These are phyloP conservation scores for Starmerella ratchasimensis DNA, from an alignment of 805 yeast genomes.

Conservation along the genomic window DNA sequence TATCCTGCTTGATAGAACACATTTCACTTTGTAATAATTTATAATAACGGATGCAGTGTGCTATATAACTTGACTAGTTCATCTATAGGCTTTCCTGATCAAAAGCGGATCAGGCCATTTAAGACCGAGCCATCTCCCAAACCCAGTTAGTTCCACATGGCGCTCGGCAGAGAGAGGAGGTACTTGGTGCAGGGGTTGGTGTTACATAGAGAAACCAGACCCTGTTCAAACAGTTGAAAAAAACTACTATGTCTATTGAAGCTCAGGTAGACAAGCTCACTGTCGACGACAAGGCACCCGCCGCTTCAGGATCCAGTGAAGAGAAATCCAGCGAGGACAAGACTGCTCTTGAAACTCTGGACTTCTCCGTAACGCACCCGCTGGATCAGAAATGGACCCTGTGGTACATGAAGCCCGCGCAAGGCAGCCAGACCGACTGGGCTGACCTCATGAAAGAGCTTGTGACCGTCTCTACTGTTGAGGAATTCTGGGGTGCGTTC, in stretches of 20 bases:
- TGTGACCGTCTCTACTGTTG: constrained; percentile 83
- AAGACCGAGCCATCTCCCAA: too few species aligned
- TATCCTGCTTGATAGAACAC: too few species aligned
- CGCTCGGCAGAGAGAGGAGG: too few species aligned
- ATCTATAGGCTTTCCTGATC: too few species aligned
- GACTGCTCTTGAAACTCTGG: constrained; percentile 44
- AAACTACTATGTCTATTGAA: constrained; percentile 9
- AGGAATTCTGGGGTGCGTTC: constrained; percentile 97
- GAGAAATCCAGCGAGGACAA: constrained; percentile 9
- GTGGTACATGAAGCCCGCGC: constrained; percentile 94
- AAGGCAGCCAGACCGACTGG: constrained; percentile 69
- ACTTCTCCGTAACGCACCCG: constrained; percentile 71
- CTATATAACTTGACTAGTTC: too few species aligned
- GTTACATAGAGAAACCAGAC: too few species aligned
- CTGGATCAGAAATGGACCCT: constrained; percentile 84
- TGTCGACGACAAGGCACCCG: constrained; percentile 21
- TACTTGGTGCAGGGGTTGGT: too few species aligned
- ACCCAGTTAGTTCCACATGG: too few species aligned
- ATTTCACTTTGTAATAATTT: too few species aligned
- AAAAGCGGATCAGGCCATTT: too few species aligned
- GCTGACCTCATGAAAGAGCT: constrained; percentile 84
- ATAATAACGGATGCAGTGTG: too few species aligned
- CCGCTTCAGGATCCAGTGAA: neutral
- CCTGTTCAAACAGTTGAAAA: constrained; percentile 2
- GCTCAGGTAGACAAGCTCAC: constrained; percentile 19